Evolutionary conservation across 768 basidiomycete genomes (phyloP).

Genomic region (Cystobasidium ongulense): DNA sequence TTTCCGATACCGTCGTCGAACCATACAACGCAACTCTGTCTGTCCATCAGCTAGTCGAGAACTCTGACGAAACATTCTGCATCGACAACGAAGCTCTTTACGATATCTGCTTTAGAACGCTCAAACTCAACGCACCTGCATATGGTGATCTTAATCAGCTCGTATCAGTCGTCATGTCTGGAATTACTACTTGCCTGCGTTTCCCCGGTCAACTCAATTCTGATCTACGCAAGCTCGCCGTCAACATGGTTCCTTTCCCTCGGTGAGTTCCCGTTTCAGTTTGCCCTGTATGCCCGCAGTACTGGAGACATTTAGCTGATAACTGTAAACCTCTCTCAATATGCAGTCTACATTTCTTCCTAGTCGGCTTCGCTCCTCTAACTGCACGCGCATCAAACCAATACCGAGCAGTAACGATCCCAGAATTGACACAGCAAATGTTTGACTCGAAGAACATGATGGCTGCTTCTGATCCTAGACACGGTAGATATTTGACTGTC

Average conservation of each 20-base stretch:
- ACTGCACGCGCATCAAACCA: conserved; percentile 68
- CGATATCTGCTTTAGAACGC: conserved; percentile 96
- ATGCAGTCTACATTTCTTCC: conserved; percentile 98
- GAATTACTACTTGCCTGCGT: conserved; percentile 94
- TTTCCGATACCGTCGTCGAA: conserved; percentile 98
- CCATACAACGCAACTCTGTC: conserved; percentile 98
- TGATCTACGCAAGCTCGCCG: conserved; percentile 92
- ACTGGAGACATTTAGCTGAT: conserved; percentile 18
- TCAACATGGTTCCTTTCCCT: conserved; percentile 83
- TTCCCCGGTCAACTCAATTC: conserved; percentile 99
- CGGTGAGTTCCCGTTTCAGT: background rate
- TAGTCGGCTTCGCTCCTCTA: conserved; percentile 92
- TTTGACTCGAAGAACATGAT: conserved; percentile 97
- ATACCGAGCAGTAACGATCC: conserved; percentile 93
- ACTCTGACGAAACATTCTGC: conserved; percentile 99
- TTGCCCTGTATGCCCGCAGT: background rate
- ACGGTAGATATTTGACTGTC: conserved; percentile 95
- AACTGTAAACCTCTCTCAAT: conserved; percentile 65
- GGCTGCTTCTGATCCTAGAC: conserved; percentile 93
- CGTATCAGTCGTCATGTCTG: conserved; percentile 96
- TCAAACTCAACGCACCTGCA: conserved; percentile 87
- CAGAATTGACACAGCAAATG: conserved; percentile 97
- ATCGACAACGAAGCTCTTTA: conserved; percentile 98
- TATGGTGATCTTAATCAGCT: conserved; percentile 98
- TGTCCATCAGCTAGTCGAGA: conserved; percentile 96